These are phyloP conservation scores for Corinectria fuckeliana DNA, from an alignment of 2,329 filamentous ascomycete species.

Conservation along the genomic window DNA sequence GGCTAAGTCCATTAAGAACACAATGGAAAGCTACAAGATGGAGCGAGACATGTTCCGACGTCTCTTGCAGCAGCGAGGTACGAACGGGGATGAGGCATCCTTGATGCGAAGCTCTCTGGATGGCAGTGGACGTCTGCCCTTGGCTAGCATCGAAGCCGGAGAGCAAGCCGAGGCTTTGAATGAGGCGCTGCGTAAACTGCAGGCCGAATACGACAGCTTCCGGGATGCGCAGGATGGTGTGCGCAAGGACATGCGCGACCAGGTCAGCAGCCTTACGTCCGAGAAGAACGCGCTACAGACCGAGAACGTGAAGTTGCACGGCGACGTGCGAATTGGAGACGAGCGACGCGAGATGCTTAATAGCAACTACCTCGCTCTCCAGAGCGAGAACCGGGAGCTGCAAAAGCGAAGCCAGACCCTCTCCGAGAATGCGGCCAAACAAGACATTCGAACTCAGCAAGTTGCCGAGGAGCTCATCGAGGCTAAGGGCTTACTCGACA, in stretches of 20 bases:
- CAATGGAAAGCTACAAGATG: constrained; percentile 91
- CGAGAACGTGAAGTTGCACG: constrained; percentile 79
- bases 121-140: constrained; percentile 58
- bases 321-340: constrained; percentile 80
- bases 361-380: constrained; percentile 82
- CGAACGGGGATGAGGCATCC: constrained; percentile 68
- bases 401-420: constrained; percentile 81
- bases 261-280: constrained; percentile 79
- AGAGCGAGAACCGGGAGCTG: constrained; percentile 83
- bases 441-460: constrained; percentile 89
- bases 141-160: constrained; percentile 63
- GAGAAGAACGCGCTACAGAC: constrained; percentile 85
- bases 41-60: constrained; percentile 98
- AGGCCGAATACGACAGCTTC: constrained; percentile 88
- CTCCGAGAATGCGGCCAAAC: constrained; percentile 84
- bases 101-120: constrained; percentile 76
- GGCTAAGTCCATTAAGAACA: constrained; percentile 78
- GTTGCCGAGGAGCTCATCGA: constrained; percentile 93
- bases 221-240: constrained; percentile 85
- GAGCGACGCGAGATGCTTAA: constrained; percentile 91
- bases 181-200: constrained; percentile 83
- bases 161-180: constrained; percentile 69
- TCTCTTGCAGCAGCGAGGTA: constrained; percentile 77
- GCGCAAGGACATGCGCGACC: constrained; percentile 80
- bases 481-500: constrained; percentile 79